These are phyloP conservation scores for Solanum microdontum DNA, from an alignment of 257 asterid species.

Conservation along the genomic window DNA sequence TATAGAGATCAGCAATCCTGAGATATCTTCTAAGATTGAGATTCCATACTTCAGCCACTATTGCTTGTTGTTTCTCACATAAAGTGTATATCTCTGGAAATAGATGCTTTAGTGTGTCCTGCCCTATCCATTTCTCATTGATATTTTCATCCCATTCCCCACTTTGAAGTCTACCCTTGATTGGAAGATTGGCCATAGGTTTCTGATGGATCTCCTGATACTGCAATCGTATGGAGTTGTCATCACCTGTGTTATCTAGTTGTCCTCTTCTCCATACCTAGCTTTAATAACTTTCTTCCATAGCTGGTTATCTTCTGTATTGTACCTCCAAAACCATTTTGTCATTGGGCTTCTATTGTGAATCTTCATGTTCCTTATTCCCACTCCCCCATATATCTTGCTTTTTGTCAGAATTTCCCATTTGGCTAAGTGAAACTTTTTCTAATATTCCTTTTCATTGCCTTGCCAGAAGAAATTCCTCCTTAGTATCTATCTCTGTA, in stretches of 20 bases:
- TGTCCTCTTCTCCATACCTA: neutral
- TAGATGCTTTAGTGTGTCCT: neutral
- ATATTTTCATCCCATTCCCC: neutral
- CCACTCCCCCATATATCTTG: neutral
- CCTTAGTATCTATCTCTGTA: neutral
- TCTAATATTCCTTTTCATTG: neutral
- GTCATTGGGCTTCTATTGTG: neutral
- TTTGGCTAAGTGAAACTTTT: neutral
- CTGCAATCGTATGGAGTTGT: neutral
- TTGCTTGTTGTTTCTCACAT: neutral
- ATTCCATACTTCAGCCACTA: neutral
- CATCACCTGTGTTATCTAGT: neutral
- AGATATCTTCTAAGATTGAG: neutral
- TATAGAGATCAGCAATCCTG: neutral
- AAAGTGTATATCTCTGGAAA: neutral
- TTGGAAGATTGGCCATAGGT: neutral
- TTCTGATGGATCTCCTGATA: neutral
- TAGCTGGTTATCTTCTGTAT: neutral
- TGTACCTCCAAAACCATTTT: neutral
- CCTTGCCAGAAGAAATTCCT: neutral
- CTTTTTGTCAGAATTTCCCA: neutral
- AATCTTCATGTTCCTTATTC: neutral
- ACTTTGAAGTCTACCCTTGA: neutral
- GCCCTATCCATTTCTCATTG: neutral
- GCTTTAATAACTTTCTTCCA: neutral